Evolutionary conservation across 148 eudicot species (phyloP), one percentile per base, ranked within the genome.

Genomic region (Chenopodium album): DNA sequence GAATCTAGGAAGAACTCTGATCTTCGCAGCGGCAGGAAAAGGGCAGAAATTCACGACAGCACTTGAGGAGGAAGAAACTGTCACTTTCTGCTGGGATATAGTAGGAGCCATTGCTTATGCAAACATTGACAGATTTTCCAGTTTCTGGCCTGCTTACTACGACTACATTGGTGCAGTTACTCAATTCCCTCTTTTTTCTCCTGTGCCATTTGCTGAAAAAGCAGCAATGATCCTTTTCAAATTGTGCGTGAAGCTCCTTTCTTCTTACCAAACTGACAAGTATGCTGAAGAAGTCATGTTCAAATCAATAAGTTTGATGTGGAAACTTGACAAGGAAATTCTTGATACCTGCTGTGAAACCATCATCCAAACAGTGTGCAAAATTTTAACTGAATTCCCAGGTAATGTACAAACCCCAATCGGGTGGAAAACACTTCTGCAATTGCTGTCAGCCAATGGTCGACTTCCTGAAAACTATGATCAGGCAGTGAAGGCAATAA

Each of bases 31-130:
- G 10, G 98, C 94, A 2, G 99, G 99, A 23, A 96, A 92, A 85
- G 99, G 99, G 26, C 99, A 94, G 66, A 96, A 96, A 81, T 96
- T 96, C 56, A 91, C 93, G 68, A 94, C 99, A 0, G 90, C 97
- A 7, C 79, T 90, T 7, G 99, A 96, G 85, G 99, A 96, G 86
- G 98, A 94, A 80, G 99, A 96, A 74, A 92, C 94, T 0, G 95
- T 94, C 6, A 88, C 86, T 3, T 94, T 96, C 80, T 96, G 99
- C 76, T 96, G 99, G 99, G 98, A 96, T 71, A 84, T 96, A 71
- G 56, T 96, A 20, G 80, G 77, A 8, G 76, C 85, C 2, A 82
- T 92, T 32, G 85, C 87, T 32, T 64, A 81, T 0, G 85, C 90
- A 19, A 96, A 94, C 70, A 56, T 84, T 23, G 85, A 92, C 52